Base-by-base conservation (phyloP, 345 rosid species). In the Carallia pectinifolia region DNA sequence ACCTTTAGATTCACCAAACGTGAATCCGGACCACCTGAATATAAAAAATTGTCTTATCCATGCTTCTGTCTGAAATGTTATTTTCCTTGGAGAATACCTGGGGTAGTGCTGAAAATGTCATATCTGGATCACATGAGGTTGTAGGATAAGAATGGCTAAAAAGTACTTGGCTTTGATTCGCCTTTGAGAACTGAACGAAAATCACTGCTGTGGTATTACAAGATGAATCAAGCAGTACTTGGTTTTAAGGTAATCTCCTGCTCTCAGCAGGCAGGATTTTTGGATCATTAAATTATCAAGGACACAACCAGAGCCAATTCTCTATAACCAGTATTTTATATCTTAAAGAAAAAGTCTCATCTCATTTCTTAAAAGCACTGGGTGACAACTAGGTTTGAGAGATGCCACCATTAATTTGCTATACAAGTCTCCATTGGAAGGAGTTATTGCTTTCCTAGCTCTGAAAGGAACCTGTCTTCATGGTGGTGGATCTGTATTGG, bases 381-480 rank as follows among this genome's bases (percentile, higher is more conserved):
- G 29, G 19, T 68, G 1, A 56, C 48, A 74, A 34, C 31, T 64
- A 44, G 34, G 60, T 31, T 64, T 48, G 34, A 39, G 17, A 44
- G 52, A 56, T 18, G 5, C 55, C 27, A 18, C 66, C 53, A 52
- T 61, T 23, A 23, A 23, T 66, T 66, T 60, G 63, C 72, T 74
- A 62, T 68, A 74, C 68, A 67, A 68, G 53, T 44, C 16, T 48
- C 50, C 61, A 64, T 37, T 66, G 36, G 7, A 34, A 37, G 74
- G 13, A 36, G 68, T 54, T 53, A 55, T 44, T 44, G 12, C 37
- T 47, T 64, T 29, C 6, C 50, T 37, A 48, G 53, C 44, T 64
- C 6, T 58, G 7, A 7, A 19, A 12, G 37, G 47, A 60, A 55
- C 30, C 15, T 65, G 39, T 60, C 59, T 53, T 65, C 61, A 50